phyloP scores from a whole-genome alignment of 2,329 filamentous ascomycete species.

The Colletotrichum limetticola region DNA sequence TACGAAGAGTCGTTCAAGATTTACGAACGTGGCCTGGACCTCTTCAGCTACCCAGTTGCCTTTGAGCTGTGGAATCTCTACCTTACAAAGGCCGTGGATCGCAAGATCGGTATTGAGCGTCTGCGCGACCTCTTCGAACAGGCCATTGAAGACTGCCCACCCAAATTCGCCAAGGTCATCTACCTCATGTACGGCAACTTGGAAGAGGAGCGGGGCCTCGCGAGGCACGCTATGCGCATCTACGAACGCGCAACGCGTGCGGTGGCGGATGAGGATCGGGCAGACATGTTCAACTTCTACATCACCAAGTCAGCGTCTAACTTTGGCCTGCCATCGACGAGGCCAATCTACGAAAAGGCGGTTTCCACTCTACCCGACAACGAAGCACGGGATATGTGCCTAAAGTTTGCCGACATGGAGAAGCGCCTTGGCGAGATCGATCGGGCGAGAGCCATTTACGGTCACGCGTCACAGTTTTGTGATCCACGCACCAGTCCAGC shows the following conservation, averaged over 20 bases:
- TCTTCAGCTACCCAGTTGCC: constrained; percentile 98
- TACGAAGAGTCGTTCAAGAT: constrained; percentile 98
- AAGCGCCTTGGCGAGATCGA: constrained; percentile 92
- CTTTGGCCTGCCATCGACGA: constrained; percentile 93
- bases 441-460: constrained; percentile 93
- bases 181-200: constrained; percentile 99
- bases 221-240: constrained; percentile 97
- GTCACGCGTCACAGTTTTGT: constrained; percentile 96
- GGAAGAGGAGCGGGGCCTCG: constrained; percentile 94
- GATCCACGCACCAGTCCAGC: constrained; percentile 89
- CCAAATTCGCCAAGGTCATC: constrained; percentile 94
- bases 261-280: constrained; percentile 92
- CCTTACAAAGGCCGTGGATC: constrained; percentile 95
- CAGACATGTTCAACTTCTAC: constrained; percentile 99
- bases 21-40: constrained; percentile 93
- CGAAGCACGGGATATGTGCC: constrained; percentile 96
- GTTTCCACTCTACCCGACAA: constrained; percentile 92
- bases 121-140: constrained; percentile 97
- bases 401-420: constrained; percentile 99
- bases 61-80: constrained; percentile 99
- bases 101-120: constrained; percentile 94
- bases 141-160: constrained; percentile 92
- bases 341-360: constrained; percentile 95
- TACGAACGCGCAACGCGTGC: constrained; percentile 97
- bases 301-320: constrained; percentile 99